These are phyloP conservation scores for Cyanidiococcus yangmingshanensis DNA, from an alignment of 23 red algal genomes.

Conservation along the genomic window DNA sequence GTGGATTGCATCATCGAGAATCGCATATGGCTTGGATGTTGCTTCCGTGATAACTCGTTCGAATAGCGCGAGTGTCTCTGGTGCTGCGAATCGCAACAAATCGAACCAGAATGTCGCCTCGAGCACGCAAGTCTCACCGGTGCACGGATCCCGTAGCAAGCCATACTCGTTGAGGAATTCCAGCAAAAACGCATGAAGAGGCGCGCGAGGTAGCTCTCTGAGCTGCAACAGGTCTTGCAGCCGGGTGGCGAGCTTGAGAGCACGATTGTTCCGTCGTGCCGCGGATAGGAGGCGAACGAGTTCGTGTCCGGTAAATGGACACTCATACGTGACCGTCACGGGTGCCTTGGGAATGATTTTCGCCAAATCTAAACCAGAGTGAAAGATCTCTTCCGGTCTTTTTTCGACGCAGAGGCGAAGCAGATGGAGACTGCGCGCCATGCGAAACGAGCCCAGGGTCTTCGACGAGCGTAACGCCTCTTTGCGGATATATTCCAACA, in stretches of 20 bases:
- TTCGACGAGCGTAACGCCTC: not conserved
- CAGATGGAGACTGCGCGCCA: not conserved
- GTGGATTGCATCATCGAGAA: not conserved
- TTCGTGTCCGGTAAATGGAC: not conserved
- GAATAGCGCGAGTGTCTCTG: not conserved
- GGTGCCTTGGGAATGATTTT: constrained; percentile 6
- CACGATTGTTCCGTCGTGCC: not conserved
- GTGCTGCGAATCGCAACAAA: not conserved
- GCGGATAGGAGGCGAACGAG: not conserved
- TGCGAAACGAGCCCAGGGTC: constrained; percentile 3
- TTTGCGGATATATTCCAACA: not conserved
- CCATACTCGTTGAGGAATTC: constrained; percentile 1
- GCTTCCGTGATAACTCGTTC: not conserved
- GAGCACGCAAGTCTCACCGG: not conserved
- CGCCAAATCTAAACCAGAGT: not conserved
- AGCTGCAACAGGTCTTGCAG: constrained; percentile 2
- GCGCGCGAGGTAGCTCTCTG: not conserved
- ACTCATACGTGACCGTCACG: not conserved
- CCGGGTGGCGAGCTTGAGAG: not conserved
- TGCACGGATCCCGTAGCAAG: not conserved
- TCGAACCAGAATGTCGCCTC: constrained; percentile 1
- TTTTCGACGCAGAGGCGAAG: constrained; percentile 2
- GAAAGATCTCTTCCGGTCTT: not conserved
- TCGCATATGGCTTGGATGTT: not conserved
- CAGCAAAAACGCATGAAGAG: not conserved